Conservation (phyloP, 345 rosid species). For the Combretum micranthum region DNA sequence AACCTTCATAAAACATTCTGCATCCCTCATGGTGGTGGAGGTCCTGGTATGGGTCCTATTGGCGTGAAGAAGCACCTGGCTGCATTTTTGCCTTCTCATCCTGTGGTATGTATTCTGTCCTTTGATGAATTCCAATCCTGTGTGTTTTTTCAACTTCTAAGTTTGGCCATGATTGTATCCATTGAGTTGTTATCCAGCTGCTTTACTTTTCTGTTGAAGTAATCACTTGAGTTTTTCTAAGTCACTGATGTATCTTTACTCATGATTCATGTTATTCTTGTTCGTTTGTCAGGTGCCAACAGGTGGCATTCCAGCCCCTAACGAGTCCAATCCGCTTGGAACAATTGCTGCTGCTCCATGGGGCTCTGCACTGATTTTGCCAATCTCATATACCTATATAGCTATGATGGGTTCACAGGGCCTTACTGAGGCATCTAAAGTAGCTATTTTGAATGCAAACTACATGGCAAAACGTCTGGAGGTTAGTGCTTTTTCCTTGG, state of each 20-base stretch:
- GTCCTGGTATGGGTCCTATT: conserved; percentile 99
- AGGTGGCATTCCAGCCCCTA: conserved; percentile 85
- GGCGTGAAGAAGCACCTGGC: conserved; percentile 98
- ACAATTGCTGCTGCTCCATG: conserved; percentile 97
- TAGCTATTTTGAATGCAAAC: conserved; percentile 91
- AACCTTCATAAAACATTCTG: conserved; percentile 99
- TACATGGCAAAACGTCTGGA: conserved; percentile 99
- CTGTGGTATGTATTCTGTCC: conserved; percentile 57
- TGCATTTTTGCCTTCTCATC: conserved; percentile 94
- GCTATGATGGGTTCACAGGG: conserved; percentile 99
- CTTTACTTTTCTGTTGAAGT: too few species aligned
- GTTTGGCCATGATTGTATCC: too few species aligned
- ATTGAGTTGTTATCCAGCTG: too few species aligned
- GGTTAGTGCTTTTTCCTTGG: conserved; percentile 33
- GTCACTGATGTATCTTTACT: not conserved
- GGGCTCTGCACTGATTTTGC: conserved; percentile 98
- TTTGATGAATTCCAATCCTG: not conserved
- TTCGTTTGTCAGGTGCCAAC: conserved; percentile 46
- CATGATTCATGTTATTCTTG: conserved; percentile 1
- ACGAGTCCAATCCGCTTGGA: conserved; percentile 62
- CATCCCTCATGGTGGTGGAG: conserved; percentile 99
- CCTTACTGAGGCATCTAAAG: conserved; percentile 92
- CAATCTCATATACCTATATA: conserved; percentile 84
- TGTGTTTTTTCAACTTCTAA: not conserved
- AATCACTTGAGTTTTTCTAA: too few species aligned